Conservation (phyloP, 345 rosid species). For the Camelina neglecta region DNA sequence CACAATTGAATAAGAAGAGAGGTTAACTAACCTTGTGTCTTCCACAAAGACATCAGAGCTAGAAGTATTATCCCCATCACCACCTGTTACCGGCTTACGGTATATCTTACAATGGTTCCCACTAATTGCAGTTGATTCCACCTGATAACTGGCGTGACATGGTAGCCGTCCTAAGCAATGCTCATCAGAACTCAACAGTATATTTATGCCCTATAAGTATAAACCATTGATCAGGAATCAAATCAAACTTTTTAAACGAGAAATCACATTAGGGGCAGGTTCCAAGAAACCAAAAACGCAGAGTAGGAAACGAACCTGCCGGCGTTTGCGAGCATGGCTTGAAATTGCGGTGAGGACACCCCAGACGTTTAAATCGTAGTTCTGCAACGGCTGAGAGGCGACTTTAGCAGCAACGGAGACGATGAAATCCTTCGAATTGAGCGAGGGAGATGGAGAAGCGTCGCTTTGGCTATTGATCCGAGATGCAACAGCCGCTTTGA, state of each 20-base stretch:
- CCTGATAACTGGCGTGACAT: conserved; percentile 60
- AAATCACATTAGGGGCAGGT: background rate
- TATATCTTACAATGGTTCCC: conserved; percentile 81
- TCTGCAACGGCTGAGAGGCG: conserved; percentile 72
- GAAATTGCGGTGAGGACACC: conserved; percentile 94
- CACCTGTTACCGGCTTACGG: conserved; percentile 49
- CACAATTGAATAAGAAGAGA: conserved; percentile 12
- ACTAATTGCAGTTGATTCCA: conserved; percentile 75
- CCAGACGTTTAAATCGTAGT: conserved; percentile 76
- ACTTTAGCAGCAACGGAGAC: conserved; percentile 63
- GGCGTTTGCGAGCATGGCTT: conserved; percentile 74
- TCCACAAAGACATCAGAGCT: conserved; percentile 59
- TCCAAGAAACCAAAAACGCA: background rate
- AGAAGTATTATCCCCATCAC: conserved; percentile 42
- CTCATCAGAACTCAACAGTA: conserved; percentile 69
- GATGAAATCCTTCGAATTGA: conserved; percentile 55
- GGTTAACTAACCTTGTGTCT: conserved; percentile 71
- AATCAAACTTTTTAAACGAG: background rate
- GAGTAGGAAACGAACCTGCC: conserved; percentile 53
- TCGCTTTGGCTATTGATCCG: conserved; percentile 40
- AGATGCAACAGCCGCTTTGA: conserved; percentile 36
- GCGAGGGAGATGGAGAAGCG: conserved; percentile 47
- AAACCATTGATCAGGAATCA: conserved; percentile 18
- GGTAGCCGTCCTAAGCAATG: conserved; percentile 79
- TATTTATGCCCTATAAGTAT: conserved; percentile 67